phyloP scores from a whole-genome alignment of 768 basidiomycete genomes.

The Lactifluus piperatus region DNA sequence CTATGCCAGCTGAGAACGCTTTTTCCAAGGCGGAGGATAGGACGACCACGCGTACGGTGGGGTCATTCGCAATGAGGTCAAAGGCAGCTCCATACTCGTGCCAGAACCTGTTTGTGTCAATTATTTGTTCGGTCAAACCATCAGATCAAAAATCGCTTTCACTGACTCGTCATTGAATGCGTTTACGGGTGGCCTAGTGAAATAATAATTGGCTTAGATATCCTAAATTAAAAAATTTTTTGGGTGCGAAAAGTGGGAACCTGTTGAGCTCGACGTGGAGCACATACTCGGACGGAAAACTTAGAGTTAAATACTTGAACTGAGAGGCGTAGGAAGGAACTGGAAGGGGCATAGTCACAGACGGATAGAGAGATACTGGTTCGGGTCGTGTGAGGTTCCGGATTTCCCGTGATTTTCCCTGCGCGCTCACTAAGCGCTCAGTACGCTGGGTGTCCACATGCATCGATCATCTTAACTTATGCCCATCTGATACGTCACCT shows the following conservation, averaged over 20 bases:
- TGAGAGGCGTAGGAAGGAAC: slow-evolving; percentile 14
- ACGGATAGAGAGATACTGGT: too few relatives aligned
- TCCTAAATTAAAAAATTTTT: too few relatives aligned
- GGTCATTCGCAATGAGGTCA: slow-evolving; percentile 39
- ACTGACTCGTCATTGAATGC: slow-evolving; percentile 13
- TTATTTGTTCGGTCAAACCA: too few relatives aligned
- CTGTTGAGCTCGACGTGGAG: slow-evolving; percentile 17
- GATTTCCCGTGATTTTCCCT: too few relatives aligned
- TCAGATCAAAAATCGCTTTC: too few relatives aligned
- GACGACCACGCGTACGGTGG: slow-evolving; percentile 63
- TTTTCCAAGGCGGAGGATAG: slow-evolving; percentile 63
- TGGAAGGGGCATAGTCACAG: too few relatives aligned
- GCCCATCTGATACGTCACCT: too few relatives aligned
- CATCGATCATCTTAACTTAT: too few relatives aligned
- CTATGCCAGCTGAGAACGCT: slow-evolving; percentile 77
- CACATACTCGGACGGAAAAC: slow-evolving; percentile 15
- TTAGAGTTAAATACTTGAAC: slow-evolving; percentile 14
- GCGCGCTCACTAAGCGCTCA: too few relatives aligned
- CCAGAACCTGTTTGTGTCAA: slow-evolving; percentile 50
- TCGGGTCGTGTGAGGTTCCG: too few relatives aligned
- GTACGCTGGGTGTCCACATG: too few relatives aligned
- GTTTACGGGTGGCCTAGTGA: slow-evolving; percentile 15
- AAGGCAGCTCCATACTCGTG: slow-evolving; percentile 55
- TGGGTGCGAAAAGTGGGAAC: neutral
- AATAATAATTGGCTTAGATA: too few relatives aligned